phyloP scores from a whole-genome alignment of 2,329 filamentous ascomycete species.

The Diaporthe citrichinensis region DNA sequence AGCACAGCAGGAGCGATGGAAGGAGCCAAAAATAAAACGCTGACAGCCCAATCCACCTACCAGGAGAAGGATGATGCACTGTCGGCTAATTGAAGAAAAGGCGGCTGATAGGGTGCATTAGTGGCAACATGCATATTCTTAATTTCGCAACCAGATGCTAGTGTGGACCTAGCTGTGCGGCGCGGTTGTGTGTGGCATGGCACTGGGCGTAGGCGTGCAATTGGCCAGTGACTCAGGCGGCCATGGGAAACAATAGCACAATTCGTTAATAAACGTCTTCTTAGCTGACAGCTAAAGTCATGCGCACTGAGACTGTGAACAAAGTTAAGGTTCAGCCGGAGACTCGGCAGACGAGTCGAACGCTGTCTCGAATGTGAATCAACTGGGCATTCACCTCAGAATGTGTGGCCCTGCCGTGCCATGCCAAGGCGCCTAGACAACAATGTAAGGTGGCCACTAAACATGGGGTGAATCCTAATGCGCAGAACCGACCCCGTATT shows the following conservation, averaged over 20 bases:
- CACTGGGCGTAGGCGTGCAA: not conserved
- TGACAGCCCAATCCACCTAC: not conserved
- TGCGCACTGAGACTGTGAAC: not conserved
- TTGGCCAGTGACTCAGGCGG: not conserved
- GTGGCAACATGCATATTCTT: not conserved
- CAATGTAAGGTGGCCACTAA: conserved; percentile 9
- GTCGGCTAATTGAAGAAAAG: not conserved
- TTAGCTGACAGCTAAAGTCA: not conserved
- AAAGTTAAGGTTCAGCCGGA: conserved; percentile 21
- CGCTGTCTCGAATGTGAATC: conserved; percentile 23
- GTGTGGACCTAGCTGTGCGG: not conserved
- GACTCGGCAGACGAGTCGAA: conserved; percentile 21
- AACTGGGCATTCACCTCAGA: not conserved
- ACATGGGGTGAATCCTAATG: conserved; percentile 31
- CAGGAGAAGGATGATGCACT: not conserved
- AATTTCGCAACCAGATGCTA: conserved; percentile 11
- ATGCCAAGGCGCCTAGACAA: conserved; percentile 31
- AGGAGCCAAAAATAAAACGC: not conserved
- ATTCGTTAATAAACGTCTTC: not conserved
- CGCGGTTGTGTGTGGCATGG: not conserved
- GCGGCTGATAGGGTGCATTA: not conserved
- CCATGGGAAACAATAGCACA: not conserved
- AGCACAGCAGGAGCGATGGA: not conserved
- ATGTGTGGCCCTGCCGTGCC: not conserved
- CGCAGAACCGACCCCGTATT: conserved; percentile 9